Base-by-base conservation (phyloP, 805 yeast genomes). In the Yamadazyma sp. region DNA sequence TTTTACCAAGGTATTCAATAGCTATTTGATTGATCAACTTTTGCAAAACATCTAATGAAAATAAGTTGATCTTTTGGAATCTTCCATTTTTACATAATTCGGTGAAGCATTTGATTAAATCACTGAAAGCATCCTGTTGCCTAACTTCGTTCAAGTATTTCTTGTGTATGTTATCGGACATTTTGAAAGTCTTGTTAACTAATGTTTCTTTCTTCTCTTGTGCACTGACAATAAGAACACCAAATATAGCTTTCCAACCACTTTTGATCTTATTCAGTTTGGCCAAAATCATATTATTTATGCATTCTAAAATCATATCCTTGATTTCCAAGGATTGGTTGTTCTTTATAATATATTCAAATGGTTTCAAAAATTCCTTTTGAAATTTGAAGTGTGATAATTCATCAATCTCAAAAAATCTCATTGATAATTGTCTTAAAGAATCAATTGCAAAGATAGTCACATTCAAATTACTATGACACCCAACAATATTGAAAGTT, bases 381-480 rank as follows among this genome's bases (percentile, higher is more conserved):
- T 93, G 98, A 65, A 93, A 93, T 58, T 85, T 88, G 71, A 93
- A 93, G 52, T 95, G 96, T 0, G 97, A 75, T 58, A 93, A 75
- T 58, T 93, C 99, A 39, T 93, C 98, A 43, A 93, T 76, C 40
- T 87, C 95, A 50, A 93, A 76, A 58, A 93, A 94, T 49, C 98
- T 74, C 77, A 86, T 82, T 4, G 96, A 82, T 37, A 93, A 69
- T 60, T 93, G 99, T 50, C 98, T 78, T 47, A 93, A 72, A 0
- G 98, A 89, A 55, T 93, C 98, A 36, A 94, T 67, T 0, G 98
- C 98, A 62, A 93, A 89, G 49, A 84, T 79, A 2, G 84, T 88
- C 42, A 93, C 83, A 1, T 80, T 78, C 20, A 73, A 64, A 52
- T 89, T 91, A 25, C 77, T 61, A 53, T 86, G 84, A 39, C 94